A percentile compares a stretch with the other conserved stretches of the same genome.
These are phyloP conservation scores for Cystobasidiaceae sp. DNA, from an alignment of 1,284 basidiomycete genomes.

Conservation along the genomic window DNA sequence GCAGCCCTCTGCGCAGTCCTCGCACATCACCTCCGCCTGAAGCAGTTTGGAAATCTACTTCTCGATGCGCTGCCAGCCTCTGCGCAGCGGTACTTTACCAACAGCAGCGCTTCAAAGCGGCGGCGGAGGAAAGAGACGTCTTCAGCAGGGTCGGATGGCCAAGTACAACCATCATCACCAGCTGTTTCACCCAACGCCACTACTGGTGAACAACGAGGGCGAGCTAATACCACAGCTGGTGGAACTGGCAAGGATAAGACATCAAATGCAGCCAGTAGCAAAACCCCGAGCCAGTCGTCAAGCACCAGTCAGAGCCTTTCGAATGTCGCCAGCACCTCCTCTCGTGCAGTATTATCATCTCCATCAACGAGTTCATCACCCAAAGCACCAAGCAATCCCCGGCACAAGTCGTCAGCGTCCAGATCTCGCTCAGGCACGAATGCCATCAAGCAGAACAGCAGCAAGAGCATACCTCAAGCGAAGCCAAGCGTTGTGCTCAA, in stretches of 20 bases:
- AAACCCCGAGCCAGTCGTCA: too few relatives aligned
- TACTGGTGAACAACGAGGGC: too few relatives aligned
- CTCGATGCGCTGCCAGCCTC: background rate
- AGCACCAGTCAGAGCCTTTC: too few relatives aligned
- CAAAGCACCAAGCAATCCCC: background rate
- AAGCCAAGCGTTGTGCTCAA: background rate
- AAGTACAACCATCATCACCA: background rate
- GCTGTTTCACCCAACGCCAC: background rate
- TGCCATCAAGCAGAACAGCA: background rate
- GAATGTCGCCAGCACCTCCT: background rate
- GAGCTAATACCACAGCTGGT: too few relatives aligned
- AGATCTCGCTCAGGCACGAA: background rate
- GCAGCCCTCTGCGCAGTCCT: too few relatives aligned
- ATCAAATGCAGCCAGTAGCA: too few relatives aligned
- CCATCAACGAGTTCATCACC: background rate
- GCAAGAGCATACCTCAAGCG: background rate
- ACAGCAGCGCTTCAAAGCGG: background rate
- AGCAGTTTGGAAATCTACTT: background rate
- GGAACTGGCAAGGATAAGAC: too few relatives aligned
- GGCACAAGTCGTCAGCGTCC: background rate
- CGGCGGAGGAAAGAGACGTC: background rate
- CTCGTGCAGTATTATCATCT: background rate
- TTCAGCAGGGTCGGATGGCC: background rate
- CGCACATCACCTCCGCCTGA: background rate
- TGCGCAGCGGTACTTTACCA: background rate